A percentile compares a stretch with the other conserved stretches of the same genome.
Evolutionary conservation across 2,329 filamentous ascomycete species (phyloP).

Genomic region (Trichoderma koningii): DNA sequence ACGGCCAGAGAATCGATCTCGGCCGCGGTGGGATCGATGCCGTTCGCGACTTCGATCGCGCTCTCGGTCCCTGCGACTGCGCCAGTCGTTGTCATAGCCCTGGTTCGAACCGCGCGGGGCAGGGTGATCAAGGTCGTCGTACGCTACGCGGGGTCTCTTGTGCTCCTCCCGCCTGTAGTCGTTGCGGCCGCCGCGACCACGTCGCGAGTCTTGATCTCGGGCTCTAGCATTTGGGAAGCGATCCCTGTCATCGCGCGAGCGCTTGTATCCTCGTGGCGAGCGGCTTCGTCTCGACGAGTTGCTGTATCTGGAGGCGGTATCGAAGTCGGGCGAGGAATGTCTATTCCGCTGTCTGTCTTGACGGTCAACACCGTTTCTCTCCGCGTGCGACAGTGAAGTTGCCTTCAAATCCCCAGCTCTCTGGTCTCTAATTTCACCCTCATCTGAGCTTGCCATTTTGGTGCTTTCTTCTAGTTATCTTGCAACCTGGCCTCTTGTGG

Average conservation of each 20-base stretch:
- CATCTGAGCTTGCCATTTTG: slow-evolving; percentile 67
- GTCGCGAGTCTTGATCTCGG: slow-evolving; percentile 55
- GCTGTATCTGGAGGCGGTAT: slow-evolving; percentile 48
- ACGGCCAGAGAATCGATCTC: slow-evolving; percentile 55
- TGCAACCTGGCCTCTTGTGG: slow-evolving; percentile 27
- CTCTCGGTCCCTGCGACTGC: slow-evolving; percentile 47
- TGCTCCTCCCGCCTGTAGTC: slow-evolving; percentile 52
- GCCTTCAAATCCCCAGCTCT: slow-evolving; percentile 70
- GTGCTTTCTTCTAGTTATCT: slow-evolving; percentile 3
- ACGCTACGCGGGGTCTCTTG: slow-evolving; percentile 51
- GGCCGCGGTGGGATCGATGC: slow-evolving; percentile 38
- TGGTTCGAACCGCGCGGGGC: slow-evolving; percentile 45
- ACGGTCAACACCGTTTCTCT: slow-evolving; percentile 88
- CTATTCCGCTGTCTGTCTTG: slow-evolving; percentile 75
- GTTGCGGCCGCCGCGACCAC: slow-evolving; percentile 65
- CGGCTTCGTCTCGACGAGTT: slow-evolving; percentile 51
- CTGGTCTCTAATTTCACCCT: slow-evolving; percentile 83
- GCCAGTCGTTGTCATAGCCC: slow-evolving; percentile 56
- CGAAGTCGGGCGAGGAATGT: slow-evolving; percentile 60
- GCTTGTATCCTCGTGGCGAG: slow-evolving; percentile 69
- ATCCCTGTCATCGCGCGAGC: slow-evolving; percentile 64
- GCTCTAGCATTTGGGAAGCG: slow-evolving; percentile 52
- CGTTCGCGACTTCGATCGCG: slow-evolving; percentile 35
- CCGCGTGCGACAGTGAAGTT: slow-evolving; percentile 78
- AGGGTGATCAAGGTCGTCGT: slow-evolving; percentile 61